Conservation (phyloP, 2,329 filamentous ascomycete species). For the Scedosporium apiospermum region DNA sequence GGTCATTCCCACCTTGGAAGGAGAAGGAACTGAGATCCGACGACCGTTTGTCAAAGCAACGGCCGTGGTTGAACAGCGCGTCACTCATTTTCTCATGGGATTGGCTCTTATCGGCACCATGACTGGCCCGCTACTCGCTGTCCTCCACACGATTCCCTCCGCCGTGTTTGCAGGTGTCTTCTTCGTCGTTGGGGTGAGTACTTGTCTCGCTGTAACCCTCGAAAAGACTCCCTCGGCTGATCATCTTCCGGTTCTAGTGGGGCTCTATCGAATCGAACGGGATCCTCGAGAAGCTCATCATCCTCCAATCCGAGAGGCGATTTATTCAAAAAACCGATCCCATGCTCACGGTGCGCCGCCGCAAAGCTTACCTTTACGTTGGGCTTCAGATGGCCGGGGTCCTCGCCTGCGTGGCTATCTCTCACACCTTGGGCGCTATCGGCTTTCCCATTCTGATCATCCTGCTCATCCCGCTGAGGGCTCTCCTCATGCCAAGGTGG, state of each 20-base stretch:
- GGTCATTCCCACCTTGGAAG: constrained; percentile 30
- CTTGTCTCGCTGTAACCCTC: constrained; percentile 2
- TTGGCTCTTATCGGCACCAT: constrained; percentile 45
- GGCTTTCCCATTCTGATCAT: constrained; percentile 50
- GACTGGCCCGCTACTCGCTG: constrained; percentile 42
- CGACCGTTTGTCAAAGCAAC: constrained; percentile 32
- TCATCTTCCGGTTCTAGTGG: constrained; percentile 18
- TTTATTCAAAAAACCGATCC: constrained; percentile 39
- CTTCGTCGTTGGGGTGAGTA: constrained; percentile 45
- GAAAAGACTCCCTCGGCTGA: not conserved
- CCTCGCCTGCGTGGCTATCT: constrained; percentile 44
- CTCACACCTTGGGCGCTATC: constrained; percentile 50
- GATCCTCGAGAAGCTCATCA: constrained; percentile 40
- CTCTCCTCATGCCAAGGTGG: constrained; percentile 37
- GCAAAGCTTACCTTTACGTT: constrained; percentile 39
- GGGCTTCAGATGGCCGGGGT: constrained; percentile 41
- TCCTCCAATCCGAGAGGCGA: constrained; percentile 32
- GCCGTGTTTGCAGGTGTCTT: constrained; percentile 46
- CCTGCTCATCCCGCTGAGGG: constrained; percentile 43
- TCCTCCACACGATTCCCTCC: constrained; percentile 43
- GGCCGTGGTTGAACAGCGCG: constrained; percentile 44
- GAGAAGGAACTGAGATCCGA: constrained; percentile 28
- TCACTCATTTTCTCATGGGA: constrained; percentile 46
- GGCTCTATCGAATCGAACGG: constrained; percentile 41
- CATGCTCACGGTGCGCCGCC: constrained; percentile 29